Evolutionary conservation across 805 yeast species (phyloP), one percentile per base, ranked within the genome.

Genomic region (Myxozyma sirexii): DNA sequence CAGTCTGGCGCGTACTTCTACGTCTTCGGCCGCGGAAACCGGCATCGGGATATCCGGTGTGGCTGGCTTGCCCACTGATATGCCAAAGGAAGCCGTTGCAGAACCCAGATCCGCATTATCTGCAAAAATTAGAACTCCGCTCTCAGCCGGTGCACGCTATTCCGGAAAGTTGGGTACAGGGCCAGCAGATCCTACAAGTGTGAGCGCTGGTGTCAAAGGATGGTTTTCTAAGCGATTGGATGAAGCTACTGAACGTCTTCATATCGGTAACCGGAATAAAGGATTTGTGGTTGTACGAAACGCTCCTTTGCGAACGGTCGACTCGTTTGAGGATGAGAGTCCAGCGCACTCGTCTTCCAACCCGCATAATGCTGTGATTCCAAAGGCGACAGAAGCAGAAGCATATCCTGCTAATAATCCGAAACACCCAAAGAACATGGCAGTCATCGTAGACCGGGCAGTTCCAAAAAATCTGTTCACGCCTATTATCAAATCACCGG

Each of bases 171-270:
- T 67, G 21, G 68, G 65, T 12, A 67, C 70, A 3, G 70, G 70
- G 4, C 70, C 70, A 2, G 67, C 68, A 4, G 66, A 67, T 53
- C 70, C 70, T 13, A 67, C 66, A 4, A 46, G 70, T n/a, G 60
- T 65, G 26, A 41, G 66, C 26, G 57, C 69, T 3, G 69, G 67
- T 19, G 65, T 67, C n/a, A 44, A 52, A n/a, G 67, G 69, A 17
- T 62, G 67, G 69, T 35, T 65, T 26, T 49, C 62, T 6, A 48
- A 57, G 31, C 63, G 54, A 24, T 27, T 62, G 17, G 59, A 53
- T 12, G 49, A 48, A 33, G 48, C 58, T 4, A 29, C 63, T 3
- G 57, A 59, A 15, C 41, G 50, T 21, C 24, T 60, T 6, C 48
- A 39, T n/a, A 21, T 54, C 8, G 54, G 60, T 8, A 41, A 42